These are phyloP conservation scores for Penstemon davidsonii DNA, from an alignment of 257 asterid species.

Conservation along the genomic window DNA sequence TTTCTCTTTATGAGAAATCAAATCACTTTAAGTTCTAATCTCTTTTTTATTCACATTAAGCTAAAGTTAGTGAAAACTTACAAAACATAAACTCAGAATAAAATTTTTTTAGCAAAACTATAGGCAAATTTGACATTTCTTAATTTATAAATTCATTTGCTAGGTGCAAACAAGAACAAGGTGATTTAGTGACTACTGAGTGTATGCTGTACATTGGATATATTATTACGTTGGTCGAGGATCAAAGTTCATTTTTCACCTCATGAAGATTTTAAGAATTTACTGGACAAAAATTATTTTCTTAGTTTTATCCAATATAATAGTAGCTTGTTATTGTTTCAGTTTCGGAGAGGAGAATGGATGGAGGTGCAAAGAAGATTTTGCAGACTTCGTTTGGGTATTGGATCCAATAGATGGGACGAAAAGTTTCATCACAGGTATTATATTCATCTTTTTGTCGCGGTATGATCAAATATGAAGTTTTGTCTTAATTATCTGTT, in stretches of 20 bases:
- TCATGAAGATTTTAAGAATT: background rate
- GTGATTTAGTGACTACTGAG: background rate
- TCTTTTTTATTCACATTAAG: slow-evolving; percentile 9
- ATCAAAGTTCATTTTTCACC: slow-evolving; percentile 11
- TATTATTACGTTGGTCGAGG: background rate
- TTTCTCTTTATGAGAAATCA: background rate
- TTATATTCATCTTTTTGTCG: background rate
- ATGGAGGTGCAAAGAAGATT: slow-evolving; percentile 71
- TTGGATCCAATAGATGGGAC: slow-evolving; percentile 99
- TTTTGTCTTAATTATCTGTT: slow-evolving; percentile 12
- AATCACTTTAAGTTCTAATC: background rate
- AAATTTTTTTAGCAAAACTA: background rate
- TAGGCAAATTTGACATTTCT: background rate
- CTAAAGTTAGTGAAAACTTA: slow-evolving; percentile 16
- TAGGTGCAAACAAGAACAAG: background rate
- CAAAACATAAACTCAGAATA: background rate
- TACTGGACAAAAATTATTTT: background rate
- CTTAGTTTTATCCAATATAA: no score
- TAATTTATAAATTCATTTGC: background rate
- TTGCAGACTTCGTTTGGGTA: slow-evolving; percentile 89
- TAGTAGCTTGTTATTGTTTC: slow-evolving; percentile 25
- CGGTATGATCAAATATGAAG: slow-evolving; percentile 13
- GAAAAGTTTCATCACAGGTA: slow-evolving; percentile 94
- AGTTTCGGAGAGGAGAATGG: slow-evolving; percentile 96
- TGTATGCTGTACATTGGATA: background rate